Evolutionary conservation across 257 asterid genomes (phyloP).

Genomic region (Marsdenia floribunda): DNA sequence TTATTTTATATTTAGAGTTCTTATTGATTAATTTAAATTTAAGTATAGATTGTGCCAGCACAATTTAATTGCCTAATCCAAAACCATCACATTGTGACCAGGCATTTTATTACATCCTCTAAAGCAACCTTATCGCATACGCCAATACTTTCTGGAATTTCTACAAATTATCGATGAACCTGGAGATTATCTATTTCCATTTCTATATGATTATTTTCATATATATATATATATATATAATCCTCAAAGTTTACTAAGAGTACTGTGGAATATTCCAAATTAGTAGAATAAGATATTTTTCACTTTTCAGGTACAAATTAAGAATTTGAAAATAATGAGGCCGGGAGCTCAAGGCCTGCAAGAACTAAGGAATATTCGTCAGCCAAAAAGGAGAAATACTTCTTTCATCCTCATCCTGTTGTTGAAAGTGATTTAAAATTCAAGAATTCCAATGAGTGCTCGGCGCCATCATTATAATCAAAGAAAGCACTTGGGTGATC

Average conservation of each 20-base stretch:
- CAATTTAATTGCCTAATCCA: no score
- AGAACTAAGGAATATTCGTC: conserved; percentile 8
- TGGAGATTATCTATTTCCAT: conserved; percentile 4
- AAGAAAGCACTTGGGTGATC: neutral
- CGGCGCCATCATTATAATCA: neutral
- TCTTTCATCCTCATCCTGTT: neutral
- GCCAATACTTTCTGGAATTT: neutral
- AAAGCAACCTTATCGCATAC: neutral
- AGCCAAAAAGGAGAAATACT: neutral
- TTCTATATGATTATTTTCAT: neutral
- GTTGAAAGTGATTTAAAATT: neutral
- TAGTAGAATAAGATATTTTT: neutral
- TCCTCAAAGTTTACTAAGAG: conserved; percentile 1
- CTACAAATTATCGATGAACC: neutral
- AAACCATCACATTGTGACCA: no score
- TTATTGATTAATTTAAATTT: no score
- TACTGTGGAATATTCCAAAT: neutral
- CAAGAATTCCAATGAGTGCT: neutral
- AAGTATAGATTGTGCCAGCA: no score
- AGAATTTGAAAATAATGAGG: neutral
- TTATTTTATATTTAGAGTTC: no score
- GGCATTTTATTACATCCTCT: no score
- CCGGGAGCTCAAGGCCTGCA: neutral
- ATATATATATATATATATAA: neutral
- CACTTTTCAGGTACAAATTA: neutral